Base-by-base conservation (phyloP, 129 eudicot genomes). In the Escallonia rubra region DNA sequence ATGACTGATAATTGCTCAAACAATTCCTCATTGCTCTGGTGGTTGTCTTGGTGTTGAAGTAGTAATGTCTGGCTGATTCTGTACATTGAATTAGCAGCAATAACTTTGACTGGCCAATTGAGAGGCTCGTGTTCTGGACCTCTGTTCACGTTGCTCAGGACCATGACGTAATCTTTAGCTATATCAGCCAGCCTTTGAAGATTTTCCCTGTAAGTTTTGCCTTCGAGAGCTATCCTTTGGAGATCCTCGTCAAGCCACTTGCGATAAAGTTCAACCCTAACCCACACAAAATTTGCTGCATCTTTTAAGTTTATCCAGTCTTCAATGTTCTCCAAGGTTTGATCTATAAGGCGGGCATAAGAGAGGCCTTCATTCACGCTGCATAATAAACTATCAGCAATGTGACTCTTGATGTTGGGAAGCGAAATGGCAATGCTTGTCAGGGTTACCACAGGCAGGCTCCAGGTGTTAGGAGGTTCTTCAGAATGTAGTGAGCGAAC, bases 31-130 rank as follows among this genome's bases (percentile, higher is more conserved):
- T 56, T 77, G 62, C 63, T 69, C 44, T 67, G 75, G 4, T 48
- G 41, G 34, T 40, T 39, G 4, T 15, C 60, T 45, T 69, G 51
- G 55, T 59, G 7, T 10, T 14, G 49, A 65, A 74, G 63, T 56
- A 79, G 50, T 46, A 83, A 76, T n/a, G 94, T 79, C 78, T 79
- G 70, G 57, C 88, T 76, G 51, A 78, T 75, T 75, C 85, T 83
- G 64, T 90, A 86, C 96, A 90, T 83, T 43, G 94, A 76, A 65
- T 90, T 86, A 40, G 95, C 85, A 2, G 95, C 95, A 71, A 90
- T 69, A 8, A 68, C 75, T 34, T 71, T 72, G 50, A 79, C 43
- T 34, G 95, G 96, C 96, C 90, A 90, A 57, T 61, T 74, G 2
- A 85, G 74, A 59, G 90, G 78, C 13, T 90, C 85, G n/a, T 23